phyloP scores from a whole-genome alignment of 179 eudicot species.

The Spinacia oleracea region DNA sequence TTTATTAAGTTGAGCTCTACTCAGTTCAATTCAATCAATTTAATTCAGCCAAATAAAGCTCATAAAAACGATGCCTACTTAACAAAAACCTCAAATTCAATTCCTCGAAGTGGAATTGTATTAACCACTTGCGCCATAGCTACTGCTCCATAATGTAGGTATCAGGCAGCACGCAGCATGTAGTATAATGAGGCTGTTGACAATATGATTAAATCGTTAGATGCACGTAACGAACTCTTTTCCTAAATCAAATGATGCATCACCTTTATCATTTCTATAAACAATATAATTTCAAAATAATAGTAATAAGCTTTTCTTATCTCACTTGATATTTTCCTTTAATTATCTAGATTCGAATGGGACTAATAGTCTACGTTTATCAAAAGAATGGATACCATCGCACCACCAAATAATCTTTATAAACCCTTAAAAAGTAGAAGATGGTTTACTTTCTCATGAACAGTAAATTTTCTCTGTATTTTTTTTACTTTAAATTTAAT shows the following conservation, averaged over 20 bases:
- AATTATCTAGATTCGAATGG: background rate
- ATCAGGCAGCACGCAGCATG: background rate
- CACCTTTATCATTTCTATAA: background rate
- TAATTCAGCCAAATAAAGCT: too few relatives aligned
- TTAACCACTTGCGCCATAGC: background rate
- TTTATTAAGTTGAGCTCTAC: too few relatives aligned
- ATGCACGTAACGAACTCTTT: conserved; percentile 1
- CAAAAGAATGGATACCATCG: background rate
- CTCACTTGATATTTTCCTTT: background rate
- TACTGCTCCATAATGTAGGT: background rate
- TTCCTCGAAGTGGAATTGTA: background rate
- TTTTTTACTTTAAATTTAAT: too few relatives aligned
- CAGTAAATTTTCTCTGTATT: too few relatives aligned
- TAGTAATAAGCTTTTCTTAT: background rate
- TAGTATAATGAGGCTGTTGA: background rate
- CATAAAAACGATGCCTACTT: too few relatives aligned
- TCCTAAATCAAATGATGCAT: background rate
- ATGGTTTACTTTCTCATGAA: too few relatives aligned
- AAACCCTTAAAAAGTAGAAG: too few relatives aligned
- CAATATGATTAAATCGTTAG: conserved; percentile 1
- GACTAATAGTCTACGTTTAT: too few relatives aligned
- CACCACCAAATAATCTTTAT: background rate
- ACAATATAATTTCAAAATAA: background rate
- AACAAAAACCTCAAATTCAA: too few relatives aligned
- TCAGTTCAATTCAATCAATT: too few relatives aligned